These are phyloP conservation scores for Silybum marianum DNA, from an alignment of 129 eudicot genomes.

Conservation along the genomic window DNA sequence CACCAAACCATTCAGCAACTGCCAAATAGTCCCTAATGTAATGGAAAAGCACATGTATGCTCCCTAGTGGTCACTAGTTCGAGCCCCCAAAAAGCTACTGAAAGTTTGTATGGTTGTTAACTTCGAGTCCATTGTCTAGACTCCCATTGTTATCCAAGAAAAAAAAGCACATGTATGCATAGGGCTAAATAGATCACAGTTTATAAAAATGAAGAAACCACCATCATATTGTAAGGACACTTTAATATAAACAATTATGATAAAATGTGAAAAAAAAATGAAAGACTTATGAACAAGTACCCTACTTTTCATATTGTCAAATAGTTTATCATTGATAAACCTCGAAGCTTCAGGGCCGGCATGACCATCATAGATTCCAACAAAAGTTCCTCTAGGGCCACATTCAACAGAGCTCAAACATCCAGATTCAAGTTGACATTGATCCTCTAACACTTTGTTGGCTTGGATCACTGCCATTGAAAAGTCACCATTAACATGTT, in stretches of 20 bases:
- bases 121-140: not conserved
- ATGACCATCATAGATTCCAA: conserved; percentile 82
- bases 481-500: conserved; percentile 68
- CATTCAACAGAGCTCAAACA: conserved; percentile 47
- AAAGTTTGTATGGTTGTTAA: not conserved
- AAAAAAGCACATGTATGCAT: not conserved
- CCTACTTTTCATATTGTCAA: conserved; percentile 55
- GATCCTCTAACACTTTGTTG: conserved; percentile 70
- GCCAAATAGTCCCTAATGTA: not conserved
- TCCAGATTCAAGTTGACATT: conserved; percentile 77
- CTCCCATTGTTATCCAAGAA: not conserved
- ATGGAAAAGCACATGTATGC: not conserved
- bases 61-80: not conserved
- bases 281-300: not conserved
- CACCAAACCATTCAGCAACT: no score
- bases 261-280: not conserved
- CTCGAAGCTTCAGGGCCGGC: conserved; percentile 66
- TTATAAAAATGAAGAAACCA: not conserved
- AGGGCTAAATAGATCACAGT: not conserved
- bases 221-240: not conserved
- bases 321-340: conserved; percentile 49
- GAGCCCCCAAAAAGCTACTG: not conserved
- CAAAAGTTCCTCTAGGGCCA: conserved; percentile 76
- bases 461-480: conserved; percentile 85
- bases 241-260: not conserved